Evolutionary conservation across 768 basidiomycete species (phyloP), one percentile per base, ranked within the genome.

Genomic region (Saitozyma podzolica): DNA sequence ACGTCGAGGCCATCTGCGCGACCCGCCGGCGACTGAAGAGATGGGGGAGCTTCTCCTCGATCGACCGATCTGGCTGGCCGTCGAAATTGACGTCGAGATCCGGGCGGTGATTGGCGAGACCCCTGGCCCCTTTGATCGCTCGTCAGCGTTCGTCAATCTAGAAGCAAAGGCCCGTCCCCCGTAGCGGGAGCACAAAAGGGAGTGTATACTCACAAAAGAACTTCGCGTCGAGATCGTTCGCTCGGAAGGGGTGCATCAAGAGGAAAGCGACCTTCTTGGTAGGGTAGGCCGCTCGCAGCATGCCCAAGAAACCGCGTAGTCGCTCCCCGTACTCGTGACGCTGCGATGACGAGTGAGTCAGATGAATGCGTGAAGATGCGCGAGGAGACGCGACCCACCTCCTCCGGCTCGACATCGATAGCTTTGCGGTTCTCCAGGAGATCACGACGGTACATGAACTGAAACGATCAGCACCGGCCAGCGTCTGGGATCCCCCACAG

Each of bases 201-300:
- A 29, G 29, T 29, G 29, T 29, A 29, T 11, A 47, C 45, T 47
- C 45, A 47, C 45, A 47, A 6, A 13, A 47, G 13, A 11, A 47
- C n/a, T 47, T 47, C 13, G 45, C 45, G n/a, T 47, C 45, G 13
- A 47, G n/a, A 17, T 47, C 45, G 45, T 47, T 47, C n/a, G 45
- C 45, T 11, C 45, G 45, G 45, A 47, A 47, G 13, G 45, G 45
- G 45, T 47, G 45, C 45, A 47, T 47, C 45, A 47, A 47, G 45
- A 47, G 45, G 45, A 47, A 47, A 47, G 45, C 11, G n/a, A 47
- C 45, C 45, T 47, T 47, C 45, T 47, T 47, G 13, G 45, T 47
- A 17, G 45, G 45, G n/a, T 47, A 47, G 45, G 45, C 45, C 11
- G 2, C 45, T 17, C 45, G 45, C 45, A 47, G 45, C 45, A 47